Evolutionary conservation across 179 eudicot genomes (phyloP), one percentile per base, ranked within the genome.

Genomic region (Silene coronaria): DNA sequence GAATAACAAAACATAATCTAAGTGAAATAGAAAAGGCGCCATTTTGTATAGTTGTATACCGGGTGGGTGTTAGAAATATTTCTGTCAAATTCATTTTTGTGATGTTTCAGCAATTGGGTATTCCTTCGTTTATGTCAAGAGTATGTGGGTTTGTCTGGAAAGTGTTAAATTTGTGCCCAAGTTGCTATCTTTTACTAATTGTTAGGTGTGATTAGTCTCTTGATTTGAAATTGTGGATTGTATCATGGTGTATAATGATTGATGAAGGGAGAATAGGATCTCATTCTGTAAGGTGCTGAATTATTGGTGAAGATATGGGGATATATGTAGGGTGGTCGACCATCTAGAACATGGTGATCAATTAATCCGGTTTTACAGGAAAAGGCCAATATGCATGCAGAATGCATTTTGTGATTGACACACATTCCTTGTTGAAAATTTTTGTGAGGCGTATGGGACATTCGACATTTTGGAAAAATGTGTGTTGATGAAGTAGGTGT

Each of bases 81-180:
- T 28, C 32, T 28, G 32, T 28, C 32, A 28, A 28, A 28, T 3
- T 3, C 32, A 42, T 6, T 74, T 45, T 67, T n/a, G 36, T 30
- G 64, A 17, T 17, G 13, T 46, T 45, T 45, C 16, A 62, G 55
- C 51, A 75, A 48, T 22, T 62, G 80, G 76, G 65, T 71, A 77
- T 48, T 71, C 30, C 11, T 30, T 12, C 70, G 65, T 42, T 5
- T 45, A 1, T 16, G 45, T 72, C 24, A 69, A 24, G 34, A 6
- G 46, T 69, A 8, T 16, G 13, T 28, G 51, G 61, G 48, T 17
- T 13, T 27, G 59, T 55, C 2, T 58, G 42, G 4, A 19, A 19
- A 9, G 36, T 36, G 71, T 8, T 3, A 21, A 22, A 45, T 67
- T 42, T 69, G 59, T 45, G 57, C 3, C 12, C 23, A 22, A 21